A percentile compares a stretch with the other conserved stretches of the same genome.
phyloP scores from a whole-genome alignment of 306 rosid species.

The Lupinus albus region DNA sequence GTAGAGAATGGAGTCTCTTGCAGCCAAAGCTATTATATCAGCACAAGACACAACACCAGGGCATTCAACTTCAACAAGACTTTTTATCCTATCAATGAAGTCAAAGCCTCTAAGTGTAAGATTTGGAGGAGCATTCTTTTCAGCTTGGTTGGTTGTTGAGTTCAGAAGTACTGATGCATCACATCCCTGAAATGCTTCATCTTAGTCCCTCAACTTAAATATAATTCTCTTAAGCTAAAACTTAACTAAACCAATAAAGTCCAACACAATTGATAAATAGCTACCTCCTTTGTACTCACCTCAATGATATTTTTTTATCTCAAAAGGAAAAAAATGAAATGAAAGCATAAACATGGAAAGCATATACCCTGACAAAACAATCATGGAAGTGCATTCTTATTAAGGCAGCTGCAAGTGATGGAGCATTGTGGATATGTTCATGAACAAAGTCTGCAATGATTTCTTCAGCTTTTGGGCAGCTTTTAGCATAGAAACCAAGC shows the following conservation, averaged over 20 bases:
- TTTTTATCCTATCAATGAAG: conserved; percentile 80
- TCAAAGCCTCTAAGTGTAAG: conserved; percentile 78
- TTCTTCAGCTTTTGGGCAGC: conserved; percentile 83
- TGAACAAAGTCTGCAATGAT: conserved; percentile 59
- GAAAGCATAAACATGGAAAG: neutral
- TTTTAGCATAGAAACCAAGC: conserved; percentile 64
- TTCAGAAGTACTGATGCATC: conserved; percentile 83
- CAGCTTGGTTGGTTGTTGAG: conserved; percentile 66
- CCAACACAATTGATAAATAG: too few relatives aligned
- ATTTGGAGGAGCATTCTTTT: conserved; percentile 68
- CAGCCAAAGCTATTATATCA: conserved; percentile 63
- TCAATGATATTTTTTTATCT: too few relatives aligned
- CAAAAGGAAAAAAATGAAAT: neutral
- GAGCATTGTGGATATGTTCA: conserved; percentile 77
- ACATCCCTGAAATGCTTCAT: conserved; percentile 66
- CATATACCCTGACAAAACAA: conserved; percentile 88
- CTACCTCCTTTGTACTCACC: too few relatives aligned
- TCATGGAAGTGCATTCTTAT: conserved; percentile 95
- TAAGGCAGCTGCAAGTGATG: conserved; percentile 79
- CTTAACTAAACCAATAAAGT: too few relatives aligned
- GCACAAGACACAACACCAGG: conserved; percentile 93
- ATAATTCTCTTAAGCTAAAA: neutral
- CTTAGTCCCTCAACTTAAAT: conserved; percentile 5
- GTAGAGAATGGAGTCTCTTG: conserved; percentile 74
- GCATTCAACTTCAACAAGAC: conserved; percentile 78